Evolutionary conservation across 2,329 filamentous ascomycete genomes (phyloP).

Genomic region (Didymella glomerata): DNA sequence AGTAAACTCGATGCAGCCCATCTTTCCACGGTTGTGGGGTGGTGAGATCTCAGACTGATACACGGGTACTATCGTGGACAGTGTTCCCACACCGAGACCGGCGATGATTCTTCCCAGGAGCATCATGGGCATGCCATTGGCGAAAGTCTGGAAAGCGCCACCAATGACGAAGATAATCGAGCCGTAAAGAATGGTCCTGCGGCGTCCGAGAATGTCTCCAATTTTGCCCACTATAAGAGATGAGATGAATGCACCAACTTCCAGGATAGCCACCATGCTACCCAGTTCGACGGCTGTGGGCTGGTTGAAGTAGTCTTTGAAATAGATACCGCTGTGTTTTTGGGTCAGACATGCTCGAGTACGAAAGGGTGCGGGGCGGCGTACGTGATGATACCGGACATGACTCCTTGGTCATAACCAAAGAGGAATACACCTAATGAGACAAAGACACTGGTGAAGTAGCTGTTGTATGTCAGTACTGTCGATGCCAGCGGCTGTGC

Average conservation of each 20-base stretch:
- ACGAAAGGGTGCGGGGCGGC: slow-evolving; percentile 42
- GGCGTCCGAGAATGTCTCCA: slow-evolving; percentile 89
- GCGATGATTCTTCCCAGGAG: slow-evolving; percentile 60
- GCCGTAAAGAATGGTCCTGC: slow-evolving; percentile 91
- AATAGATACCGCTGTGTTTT: slow-evolving; percentile 75
- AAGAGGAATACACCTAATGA: slow-evolving; percentile 88
- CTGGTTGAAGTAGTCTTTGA: slow-evolving; percentile 91
- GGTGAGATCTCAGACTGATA: slow-evolving; percentile 73
- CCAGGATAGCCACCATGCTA: slow-evolving; percentile 97
- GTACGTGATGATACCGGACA: slow-evolving; percentile 79
- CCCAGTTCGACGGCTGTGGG: slow-evolving; percentile 87
- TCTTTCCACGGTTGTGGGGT: slow-evolving; percentile 91
- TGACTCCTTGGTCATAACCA: slow-evolving; percentile 89
- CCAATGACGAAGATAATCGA: slow-evolving; percentile 87
- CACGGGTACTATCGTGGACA: slow-evolving; percentile 62
- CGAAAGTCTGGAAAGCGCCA: slow-evolving; percentile 83
- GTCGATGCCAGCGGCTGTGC: neutral
- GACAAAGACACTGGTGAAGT: slow-evolving; percentile 93
- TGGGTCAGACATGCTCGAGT: slow-evolving; percentile 40
- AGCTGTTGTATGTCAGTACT: slow-evolving; percentile 63
- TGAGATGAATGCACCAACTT: slow-evolving; percentile 90
- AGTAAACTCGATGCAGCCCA: slow-evolving; percentile 97
- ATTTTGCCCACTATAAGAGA: slow-evolving; percentile 86
- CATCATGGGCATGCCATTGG: slow-evolving; percentile 90
- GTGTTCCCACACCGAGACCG: slow-evolving; percentile 60